Evolutionary conservation across 2,329 filamentous ascomycete species (phyloP).

Genomic region (Phoma herbarum): DNA sequence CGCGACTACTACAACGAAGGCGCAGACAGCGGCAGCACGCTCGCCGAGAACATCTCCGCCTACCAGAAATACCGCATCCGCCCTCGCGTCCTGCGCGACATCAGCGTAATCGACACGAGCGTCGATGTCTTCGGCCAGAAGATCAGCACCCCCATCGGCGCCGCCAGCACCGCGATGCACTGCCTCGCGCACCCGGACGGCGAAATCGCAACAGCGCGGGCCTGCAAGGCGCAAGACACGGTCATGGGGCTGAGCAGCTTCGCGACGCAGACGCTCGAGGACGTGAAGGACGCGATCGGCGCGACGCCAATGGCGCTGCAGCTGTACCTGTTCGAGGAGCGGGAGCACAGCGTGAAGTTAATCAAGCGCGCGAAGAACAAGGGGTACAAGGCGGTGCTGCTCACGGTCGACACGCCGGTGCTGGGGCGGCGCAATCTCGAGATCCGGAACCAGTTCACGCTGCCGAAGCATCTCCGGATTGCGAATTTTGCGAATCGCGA

Average conservation of each 20-base stretch:
- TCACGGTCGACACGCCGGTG: slow-evolving; percentile 39
- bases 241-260: slow-evolving; percentile 52
- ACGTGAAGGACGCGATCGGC: slow-evolving; percentile 58
- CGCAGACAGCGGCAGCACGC: slow-evolving; percentile 33
- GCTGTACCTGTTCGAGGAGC: slow-evolving; percentile 54
- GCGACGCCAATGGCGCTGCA: slow-evolving; percentile 49
- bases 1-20: slow-evolving; percentile 44
- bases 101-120: slow-evolving; percentile 50
- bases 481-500: slow-evolving; percentile 32
- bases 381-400: slow-evolving; percentile 37
- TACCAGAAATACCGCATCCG: slow-evolving; percentile 46
- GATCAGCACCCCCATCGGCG: slow-evolving; percentile 52
- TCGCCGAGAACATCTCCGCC: slow-evolving; percentile 39
- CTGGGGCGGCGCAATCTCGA: slow-evolving; percentile 35
- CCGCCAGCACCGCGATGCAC: slow-evolving; percentile 55
- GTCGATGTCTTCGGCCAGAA: slow-evolving; percentile 32
- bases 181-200: slow-evolving; percentile 56
- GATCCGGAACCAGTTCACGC: slow-evolving; percentile 39
- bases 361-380: slow-evolving; percentile 38
- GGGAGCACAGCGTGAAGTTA: slow-evolving; percentile 28
- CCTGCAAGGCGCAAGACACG: slow-evolving; percentile 50
- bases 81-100: slow-evolving; percentile 52
- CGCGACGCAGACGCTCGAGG: slow-evolving; percentile 54
- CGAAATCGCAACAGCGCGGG: slow-evolving; percentile 54
- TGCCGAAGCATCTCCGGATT: slow-evolving; percentile 34